phyloP scores from a whole-genome alignment of 2,329 filamentous ascomycete species.

The Teratosphaeria epicoccoides region DNA sequence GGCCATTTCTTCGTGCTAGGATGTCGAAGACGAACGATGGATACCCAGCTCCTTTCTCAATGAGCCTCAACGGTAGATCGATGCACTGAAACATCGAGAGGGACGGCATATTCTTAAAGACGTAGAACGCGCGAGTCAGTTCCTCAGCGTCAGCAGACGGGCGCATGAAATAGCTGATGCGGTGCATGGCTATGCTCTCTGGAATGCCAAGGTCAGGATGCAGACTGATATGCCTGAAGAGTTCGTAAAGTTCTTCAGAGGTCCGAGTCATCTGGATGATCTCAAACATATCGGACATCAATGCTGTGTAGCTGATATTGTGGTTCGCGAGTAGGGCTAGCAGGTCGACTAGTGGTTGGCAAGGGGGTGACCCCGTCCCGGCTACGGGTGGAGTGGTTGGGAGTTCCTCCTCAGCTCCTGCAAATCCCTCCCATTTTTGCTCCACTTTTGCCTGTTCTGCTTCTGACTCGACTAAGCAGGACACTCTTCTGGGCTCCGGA shows the following conservation, averaged over 20 bases:
- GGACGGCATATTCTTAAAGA: constrained; percentile 11
- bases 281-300: constrained; percentile 7
- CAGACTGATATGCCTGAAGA: constrained; percentile 1
- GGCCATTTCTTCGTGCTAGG: constrained; percentile 10
- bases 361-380: not conserved
- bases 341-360: constrained; percentile 1
- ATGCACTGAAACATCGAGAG: constrained; percentile 11
- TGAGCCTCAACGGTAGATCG: constrained; percentile 14
- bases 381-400: not conserved
- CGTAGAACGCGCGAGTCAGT: constrained; percentile 7
- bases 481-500: not conserved
- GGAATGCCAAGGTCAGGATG: constrained; percentile 5
- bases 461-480: no score
- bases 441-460: not conserved
- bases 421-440: not conserved
- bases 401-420: not conserved
- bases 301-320: not conserved
- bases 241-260: not conserved
- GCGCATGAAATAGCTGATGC: constrained; percentile 14
- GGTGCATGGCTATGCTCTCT: constrained; percentile 2
- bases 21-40: constrained; percentile 12
- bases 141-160: not conserved
- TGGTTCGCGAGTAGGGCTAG: constrained; percentile 1
- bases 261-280: constrained; percentile 3
- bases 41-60: constrained; percentile 6